Conservation (phyloP, 495 filamentous ascomycete genomes). For the Hyaloscypha hepaticicola region DNA sequence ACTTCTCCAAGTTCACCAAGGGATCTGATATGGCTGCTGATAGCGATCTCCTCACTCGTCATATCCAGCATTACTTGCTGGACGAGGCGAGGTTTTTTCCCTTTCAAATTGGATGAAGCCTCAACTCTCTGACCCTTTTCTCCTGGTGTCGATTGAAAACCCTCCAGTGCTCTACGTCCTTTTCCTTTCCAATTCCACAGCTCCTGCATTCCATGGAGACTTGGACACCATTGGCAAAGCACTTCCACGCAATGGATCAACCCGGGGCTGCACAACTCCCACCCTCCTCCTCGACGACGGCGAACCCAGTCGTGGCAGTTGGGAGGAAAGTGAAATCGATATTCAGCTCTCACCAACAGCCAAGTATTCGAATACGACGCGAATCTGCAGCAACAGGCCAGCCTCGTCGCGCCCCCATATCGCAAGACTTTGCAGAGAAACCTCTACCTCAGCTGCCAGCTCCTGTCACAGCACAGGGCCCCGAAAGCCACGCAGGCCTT, state of each 20-base stretch:
- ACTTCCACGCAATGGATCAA: conserved; percentile 18
- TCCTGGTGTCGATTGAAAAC: conserved; percentile 1
- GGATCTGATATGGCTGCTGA: neutral
- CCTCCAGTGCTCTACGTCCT: neutral
- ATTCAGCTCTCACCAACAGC: conserved; percentile 10
- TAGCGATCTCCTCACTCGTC: too few species aligned
- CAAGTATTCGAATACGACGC: conserved; percentile 20
- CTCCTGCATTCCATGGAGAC: neutral
- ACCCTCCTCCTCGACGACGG: conserved; percentile 5
- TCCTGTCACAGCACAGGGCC: neutral
- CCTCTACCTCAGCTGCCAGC: neutral
- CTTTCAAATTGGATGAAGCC: neutral
- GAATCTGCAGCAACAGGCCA: conserved; percentile 8
- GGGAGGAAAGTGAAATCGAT: conserved; percentile 21
- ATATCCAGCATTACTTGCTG: too few species aligned
- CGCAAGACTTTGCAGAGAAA: conserved; percentile 9
- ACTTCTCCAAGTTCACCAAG: neutral
- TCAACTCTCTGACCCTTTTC: neutral
- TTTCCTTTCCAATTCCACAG: neutral
- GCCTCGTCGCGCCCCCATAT: conserved; percentile 3
- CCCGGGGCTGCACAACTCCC: conserved; percentile 8
- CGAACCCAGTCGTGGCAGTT: conserved; percentile 21
- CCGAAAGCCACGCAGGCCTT: neutral
- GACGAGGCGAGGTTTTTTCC: neutral
- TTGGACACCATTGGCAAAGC: neutral